These are phyloP conservation scores for Cinnamomum chago DNA, from an alignment of 164 flowering plant genomes.

Conservation along the genomic window DNA sequence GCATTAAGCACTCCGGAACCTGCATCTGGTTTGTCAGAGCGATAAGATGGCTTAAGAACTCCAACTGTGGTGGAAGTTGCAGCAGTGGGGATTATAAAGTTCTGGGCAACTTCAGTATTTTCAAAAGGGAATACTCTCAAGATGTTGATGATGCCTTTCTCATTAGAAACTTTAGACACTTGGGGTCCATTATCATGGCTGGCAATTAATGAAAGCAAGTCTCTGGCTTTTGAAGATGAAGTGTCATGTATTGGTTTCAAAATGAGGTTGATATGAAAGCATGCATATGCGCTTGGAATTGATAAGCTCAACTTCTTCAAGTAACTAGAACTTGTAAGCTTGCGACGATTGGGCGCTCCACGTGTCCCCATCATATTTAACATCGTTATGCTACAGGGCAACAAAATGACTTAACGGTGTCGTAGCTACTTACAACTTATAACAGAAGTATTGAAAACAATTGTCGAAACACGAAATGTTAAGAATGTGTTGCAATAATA, in stretches of 20 bases:
- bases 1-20: slow-evolving; percentile 66
- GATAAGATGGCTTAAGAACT: slow-evolving; percentile 25
- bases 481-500: no score
- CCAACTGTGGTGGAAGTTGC: slow-evolving; percentile 17
- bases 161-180: no score
- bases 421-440: slow-evolving; percentile 1
- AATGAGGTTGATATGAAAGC: background rate
- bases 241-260: slow-evolving; percentile 33
- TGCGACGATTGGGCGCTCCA: slow-evolving; percentile 27
- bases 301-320: slow-evolving; percentile 58
- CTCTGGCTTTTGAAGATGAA: slow-evolving; percentile 42
- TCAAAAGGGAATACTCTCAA: no score
- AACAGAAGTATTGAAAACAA: background rate
- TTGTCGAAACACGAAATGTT: background rate
- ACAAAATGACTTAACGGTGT: background rate
- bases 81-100: background rate
- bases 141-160: no score
- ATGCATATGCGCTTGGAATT: background rate
- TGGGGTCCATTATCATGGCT: slow-evolving; percentile 32
- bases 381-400: slow-evolving; percentile 33
- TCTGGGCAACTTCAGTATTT: no score
- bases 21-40: slow-evolving; percentile 24
- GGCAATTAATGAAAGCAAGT: slow-evolving; percentile 72
- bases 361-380: slow-evolving; percentile 37
- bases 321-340: slow-evolving; percentile 39